Percentiles rank a stretch among this genome's conserved stretches.
phyloP scores from a whole-genome alignment of 257 asterid species.

The Paraleonurus japonicus region DNA sequence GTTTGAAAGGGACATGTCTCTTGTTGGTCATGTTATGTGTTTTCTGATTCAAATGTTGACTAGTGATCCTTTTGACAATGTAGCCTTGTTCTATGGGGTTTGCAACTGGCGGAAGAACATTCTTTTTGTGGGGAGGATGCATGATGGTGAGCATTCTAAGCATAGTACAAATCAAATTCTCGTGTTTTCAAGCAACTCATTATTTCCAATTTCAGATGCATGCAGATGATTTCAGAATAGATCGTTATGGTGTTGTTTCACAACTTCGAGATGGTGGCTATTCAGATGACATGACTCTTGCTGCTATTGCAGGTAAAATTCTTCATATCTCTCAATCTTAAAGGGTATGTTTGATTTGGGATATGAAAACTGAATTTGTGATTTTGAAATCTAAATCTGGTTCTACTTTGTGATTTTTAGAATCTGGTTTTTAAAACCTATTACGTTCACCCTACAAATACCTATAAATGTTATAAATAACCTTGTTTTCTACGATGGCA shows the following conservation, averaged over 20 bases:
- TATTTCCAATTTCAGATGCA: slow-evolving; percentile 69
- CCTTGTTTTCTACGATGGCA: too few relatives aligned
- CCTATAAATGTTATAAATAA: too few relatives aligned
- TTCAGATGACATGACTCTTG: slow-evolving; percentile 99
- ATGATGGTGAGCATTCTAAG: slow-evolving; percentile 73
- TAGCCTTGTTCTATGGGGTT: slow-evolving; percentile 99
- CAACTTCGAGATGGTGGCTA: slow-evolving; percentile 94
- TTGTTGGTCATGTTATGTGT: slow-evolving; percentile 20
- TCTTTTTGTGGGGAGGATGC: slow-evolving; percentile 99
- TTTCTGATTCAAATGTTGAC: neutral
- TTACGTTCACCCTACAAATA: neutral
- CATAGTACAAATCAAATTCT: slow-evolving; percentile 2
- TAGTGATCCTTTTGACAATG: slow-evolving; percentile 23
- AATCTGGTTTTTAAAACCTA: neutral
- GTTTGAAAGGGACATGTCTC: neutral
- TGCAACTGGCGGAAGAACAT: slow-evolving; percentile 98
- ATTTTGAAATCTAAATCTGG: neutral
- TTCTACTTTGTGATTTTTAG: neutral
- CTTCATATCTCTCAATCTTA: slow-evolving; percentile 16
- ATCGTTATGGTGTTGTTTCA: slow-evolving; percentile 77
- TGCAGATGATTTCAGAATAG: slow-evolving; percentile 94
- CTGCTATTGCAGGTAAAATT: slow-evolving; percentile 77
- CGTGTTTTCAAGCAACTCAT: slow-evolving; percentile 25
- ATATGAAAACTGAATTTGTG: neutral
- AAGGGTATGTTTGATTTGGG: neutral